phyloP scores from a whole-genome alignment of 2,329 filamentous ascomycete species.

The Penicillium sclerotigenum region DNA sequence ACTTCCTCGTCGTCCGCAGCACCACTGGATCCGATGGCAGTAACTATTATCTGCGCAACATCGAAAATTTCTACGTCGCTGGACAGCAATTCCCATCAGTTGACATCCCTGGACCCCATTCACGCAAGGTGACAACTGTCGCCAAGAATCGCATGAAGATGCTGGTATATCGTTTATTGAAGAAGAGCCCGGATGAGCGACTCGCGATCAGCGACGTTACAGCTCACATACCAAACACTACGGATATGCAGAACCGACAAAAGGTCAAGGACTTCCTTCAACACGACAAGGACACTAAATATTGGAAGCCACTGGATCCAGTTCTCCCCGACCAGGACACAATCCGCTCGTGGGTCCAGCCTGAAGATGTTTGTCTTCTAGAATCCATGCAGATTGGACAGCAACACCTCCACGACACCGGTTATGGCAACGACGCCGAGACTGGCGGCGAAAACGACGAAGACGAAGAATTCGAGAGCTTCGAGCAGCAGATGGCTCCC shows the following conservation, averaged over 20 bases:
- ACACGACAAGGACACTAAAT: conserved; percentile 83
- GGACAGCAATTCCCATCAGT: conserved; percentile 90
- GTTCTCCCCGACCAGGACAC: conserved; percentile 71
- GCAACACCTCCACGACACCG: conserved; percentile 85
- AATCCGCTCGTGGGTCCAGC: conserved; percentile 84
- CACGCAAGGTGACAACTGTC: conserved; percentile 92
- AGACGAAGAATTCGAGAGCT: conserved; percentile 67
- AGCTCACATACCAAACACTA: conserved; percentile 85
- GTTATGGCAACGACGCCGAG: conserved; percentile 69
- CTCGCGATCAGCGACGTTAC: conserved; percentile 82
- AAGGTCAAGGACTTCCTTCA: conserved; percentile 95
- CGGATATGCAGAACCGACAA: conserved; percentile 90
- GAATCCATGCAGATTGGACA: conserved; percentile 96
- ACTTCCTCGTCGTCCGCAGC: conserved; percentile 83
- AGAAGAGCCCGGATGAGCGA: conserved; percentile 66
- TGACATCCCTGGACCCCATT: conserved; percentile 90
- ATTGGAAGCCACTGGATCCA: conserved; percentile 77
- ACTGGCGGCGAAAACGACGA: conserved; percentile 63
- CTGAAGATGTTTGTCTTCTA: conserved; percentile 89
- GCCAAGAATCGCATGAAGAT: conserved; percentile 96
- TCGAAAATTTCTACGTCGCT: conserved; percentile 86
- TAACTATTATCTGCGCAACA: conserved; percentile 78
- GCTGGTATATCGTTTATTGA: conserved; percentile 85
- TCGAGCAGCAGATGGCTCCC: conserved; percentile 85
- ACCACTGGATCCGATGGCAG: conserved; percentile 75